These are phyloP conservation scores for Drechslerella coelobrocha DNA, from an alignment of 2,329 filamentous ascomycete species.

Conservation along the genomic window DNA sequence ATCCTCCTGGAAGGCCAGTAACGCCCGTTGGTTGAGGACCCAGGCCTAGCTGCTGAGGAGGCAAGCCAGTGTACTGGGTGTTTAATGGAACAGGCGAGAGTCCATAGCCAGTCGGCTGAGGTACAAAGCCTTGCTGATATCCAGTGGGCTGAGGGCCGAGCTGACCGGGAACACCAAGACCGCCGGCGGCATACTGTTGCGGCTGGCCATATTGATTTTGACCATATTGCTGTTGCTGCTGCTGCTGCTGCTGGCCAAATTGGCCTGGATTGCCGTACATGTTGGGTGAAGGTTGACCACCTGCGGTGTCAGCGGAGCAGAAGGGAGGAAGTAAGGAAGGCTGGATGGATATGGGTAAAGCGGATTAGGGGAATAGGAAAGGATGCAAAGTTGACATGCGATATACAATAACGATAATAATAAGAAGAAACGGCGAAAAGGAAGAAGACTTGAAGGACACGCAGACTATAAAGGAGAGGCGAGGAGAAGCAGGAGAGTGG, in stretches of 20 bases:
- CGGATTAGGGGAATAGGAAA: too few relatives aligned
- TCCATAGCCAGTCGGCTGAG: slow-evolving; percentile 65
- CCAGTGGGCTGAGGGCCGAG: slow-evolving; percentile 69
- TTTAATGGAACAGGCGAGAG: slow-evolving; percentile 62
- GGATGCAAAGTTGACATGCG: too few relatives aligned
- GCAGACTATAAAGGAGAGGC: slow-evolving; percentile 13
- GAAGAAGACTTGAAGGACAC: slow-evolving; percentile 30
- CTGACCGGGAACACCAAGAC: slow-evolving; percentile 56
- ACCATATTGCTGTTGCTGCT: slow-evolving; percentile 56
- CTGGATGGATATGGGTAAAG: not conserved
- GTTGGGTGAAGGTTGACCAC: not conserved
- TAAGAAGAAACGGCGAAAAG: slow-evolving; percentile 40
- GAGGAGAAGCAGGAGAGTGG: slow-evolving; percentile 5
- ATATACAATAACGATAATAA: slow-evolving; percentile 1
- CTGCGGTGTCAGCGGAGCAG: slow-evolving; percentile 56
- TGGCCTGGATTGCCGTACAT: slow-evolving; percentile 51
- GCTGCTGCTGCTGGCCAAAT: slow-evolving; percentile 51
- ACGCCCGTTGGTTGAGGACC: slow-evolving; percentile 61
- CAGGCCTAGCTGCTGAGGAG: slow-evolving; percentile 67
- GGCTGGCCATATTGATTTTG: slow-evolving; percentile 54
- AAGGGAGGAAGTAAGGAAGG: slow-evolving; percentile 55
- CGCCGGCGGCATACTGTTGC: slow-evolving; percentile 60
- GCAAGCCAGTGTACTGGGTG: slow-evolving; percentile 73
- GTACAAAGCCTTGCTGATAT: slow-evolving; percentile 58
- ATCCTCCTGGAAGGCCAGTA: slow-evolving; percentile 62